phyloP scores from a whole-genome alignment of 345 rosid genomes.

The Triadica sebifera region DNA sequence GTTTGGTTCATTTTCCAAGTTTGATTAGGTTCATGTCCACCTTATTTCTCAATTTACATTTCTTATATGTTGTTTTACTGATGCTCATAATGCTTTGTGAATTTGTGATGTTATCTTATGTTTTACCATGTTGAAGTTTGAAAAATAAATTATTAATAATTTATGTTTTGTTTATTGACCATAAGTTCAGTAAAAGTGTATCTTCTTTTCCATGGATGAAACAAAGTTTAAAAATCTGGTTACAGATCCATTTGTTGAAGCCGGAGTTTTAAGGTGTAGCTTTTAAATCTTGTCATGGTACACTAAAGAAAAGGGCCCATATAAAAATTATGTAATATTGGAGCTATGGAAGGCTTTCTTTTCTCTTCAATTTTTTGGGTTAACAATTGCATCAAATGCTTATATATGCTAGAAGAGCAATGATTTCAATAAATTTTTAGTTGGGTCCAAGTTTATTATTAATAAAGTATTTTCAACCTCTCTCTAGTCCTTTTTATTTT shows the following conservation, averaged over 20 bases:
- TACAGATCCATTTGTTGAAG: background rate
- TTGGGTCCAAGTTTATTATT: background rate
- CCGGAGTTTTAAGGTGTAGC: background rate
- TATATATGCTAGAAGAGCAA: background rate
- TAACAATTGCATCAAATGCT: background rate
- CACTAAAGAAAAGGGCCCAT: background rate
- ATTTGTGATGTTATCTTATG: background rate
- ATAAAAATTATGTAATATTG: too few species aligned
- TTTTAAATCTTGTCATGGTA: background rate
- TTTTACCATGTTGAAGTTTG: background rate
- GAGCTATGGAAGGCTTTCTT: background rate
- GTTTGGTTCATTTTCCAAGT: conserved; percentile 98
- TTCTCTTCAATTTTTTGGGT: background rate
- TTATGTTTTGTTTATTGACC: background rate
- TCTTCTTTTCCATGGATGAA: background rate
- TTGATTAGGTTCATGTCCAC: conserved; percentile 62
- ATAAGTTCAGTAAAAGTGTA: background rate
- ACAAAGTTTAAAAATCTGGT: background rate
- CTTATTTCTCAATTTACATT: background rate
- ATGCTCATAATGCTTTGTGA: background rate
- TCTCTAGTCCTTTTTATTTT: background rate
- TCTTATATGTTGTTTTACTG: background rate
- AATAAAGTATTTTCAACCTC: background rate
- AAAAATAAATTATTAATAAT: background rate
- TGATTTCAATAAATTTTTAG: background rate